Percentiles rank a stretch among this genome's conserved stretches.
These are phyloP conservation scores for Pichia insulana DNA, from an alignment of 805 yeast species.

Conservation along the genomic window DNA sequence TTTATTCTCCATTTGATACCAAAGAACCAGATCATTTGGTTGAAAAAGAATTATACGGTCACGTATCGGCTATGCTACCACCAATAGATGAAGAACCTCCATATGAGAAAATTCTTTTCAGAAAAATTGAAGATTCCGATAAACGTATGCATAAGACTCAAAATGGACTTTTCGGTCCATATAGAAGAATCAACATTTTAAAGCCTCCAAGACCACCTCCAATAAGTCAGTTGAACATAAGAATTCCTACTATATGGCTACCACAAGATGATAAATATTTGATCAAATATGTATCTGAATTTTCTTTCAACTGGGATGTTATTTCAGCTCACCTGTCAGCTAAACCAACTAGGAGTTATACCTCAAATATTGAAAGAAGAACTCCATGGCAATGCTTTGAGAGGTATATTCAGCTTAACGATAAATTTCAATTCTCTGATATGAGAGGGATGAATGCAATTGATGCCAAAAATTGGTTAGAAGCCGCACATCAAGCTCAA, in stretches of 20 bases:
- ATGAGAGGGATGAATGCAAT: constrained; percentile 81
- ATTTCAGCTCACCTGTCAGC: constrained; percentile 74
- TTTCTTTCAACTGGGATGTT: constrained; percentile 87
- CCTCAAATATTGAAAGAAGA: constrained; percentile 85
- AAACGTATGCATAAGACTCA: constrained; percentile 33
- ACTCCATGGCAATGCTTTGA: constrained; percentile 99
- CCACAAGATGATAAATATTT: constrained; percentile 86
- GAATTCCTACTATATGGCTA: constrained; percentile 93
- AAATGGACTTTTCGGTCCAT: constrained; percentile 50
- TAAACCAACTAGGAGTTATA: constrained; percentile 57
- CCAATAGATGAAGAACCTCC: constrained; percentile 53
- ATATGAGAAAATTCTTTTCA: constrained; percentile 51
- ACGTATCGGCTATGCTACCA: constrained; percentile 57
- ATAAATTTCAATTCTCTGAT: constrained; percentile 76
- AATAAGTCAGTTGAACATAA: constrained; percentile 62
- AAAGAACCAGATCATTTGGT: constrained; percentile 23
- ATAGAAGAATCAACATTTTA: constrained; percentile 51
- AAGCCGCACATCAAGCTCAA: constrained; percentile 83
- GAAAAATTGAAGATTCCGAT: constrained; percentile 37
- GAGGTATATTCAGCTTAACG: constrained; percentile 86
- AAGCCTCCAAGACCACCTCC: constrained; percentile 92
- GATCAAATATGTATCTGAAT: constrained; percentile 75
- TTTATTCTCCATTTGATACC: constrained; percentile 40
- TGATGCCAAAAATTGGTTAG: constrained; percentile 85
- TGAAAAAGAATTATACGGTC: constrained; percentile 30